A percentile compares a stretch with the other conserved stretches of the same genome.
phyloP scores from a whole-genome alignment of 805 yeast genomes.

The Scheffersomyces ergatensis region DNA sequence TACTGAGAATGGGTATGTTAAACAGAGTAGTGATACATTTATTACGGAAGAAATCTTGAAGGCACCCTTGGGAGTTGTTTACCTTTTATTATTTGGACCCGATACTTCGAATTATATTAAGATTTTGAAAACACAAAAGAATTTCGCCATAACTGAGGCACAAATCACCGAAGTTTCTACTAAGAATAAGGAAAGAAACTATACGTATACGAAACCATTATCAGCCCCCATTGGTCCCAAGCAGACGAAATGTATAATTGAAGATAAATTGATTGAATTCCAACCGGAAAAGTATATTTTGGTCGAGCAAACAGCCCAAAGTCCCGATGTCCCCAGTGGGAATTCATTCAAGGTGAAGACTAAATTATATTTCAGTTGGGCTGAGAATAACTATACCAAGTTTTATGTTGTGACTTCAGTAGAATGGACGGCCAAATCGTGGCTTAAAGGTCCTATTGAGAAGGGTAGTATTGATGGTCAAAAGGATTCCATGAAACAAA shows the following conservation, averaged over 20 bases:
- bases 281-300: constrained; percentile 48
- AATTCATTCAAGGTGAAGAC: constrained; percentile 63
- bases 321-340: constrained; percentile 87
- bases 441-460: constrained; percentile 77
- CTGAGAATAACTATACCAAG: constrained; percentile 49
- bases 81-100: constrained; percentile 59
- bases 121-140: constrained; percentile 59
- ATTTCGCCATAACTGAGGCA: constrained; percentile 54
- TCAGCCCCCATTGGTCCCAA: constrained; percentile 73
- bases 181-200: constrained; percentile 42
- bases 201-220: constrained; percentile 61
- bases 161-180: constrained; percentile 26
- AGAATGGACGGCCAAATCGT: constrained; percentile 73
- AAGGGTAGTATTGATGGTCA: constrained; percentile 75
- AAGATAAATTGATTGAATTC: constrained; percentile 53
- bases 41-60: constrained; percentile 51
- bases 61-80: constrained; percentile 68
- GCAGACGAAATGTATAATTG: constrained; percentile 64
- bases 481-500: constrained; percentile 50
- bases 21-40: constrained; percentile 50
- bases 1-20: constrained; percentile 44
- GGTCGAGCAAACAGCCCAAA: constrained; percentile 56
- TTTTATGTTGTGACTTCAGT: constrained; percentile 53
- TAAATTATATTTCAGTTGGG: constrained; percentile 61
- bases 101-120: constrained; percentile 44